phyloP scores from a whole-genome alignment of 345 rosid genomes.

The Punica granatum region DNA sequence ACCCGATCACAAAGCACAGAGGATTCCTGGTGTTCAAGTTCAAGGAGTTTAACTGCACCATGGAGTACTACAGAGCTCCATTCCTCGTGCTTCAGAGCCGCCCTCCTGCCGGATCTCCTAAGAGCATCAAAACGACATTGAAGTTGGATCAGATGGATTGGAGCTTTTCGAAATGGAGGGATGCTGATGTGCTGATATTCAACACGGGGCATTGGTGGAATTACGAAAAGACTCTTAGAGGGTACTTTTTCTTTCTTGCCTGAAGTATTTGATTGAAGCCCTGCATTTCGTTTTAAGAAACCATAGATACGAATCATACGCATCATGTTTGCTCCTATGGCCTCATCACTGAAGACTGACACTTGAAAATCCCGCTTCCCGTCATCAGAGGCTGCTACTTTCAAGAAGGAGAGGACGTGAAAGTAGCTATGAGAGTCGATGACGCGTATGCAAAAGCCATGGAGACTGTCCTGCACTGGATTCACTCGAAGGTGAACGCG shows the following conservation, averaged over 20 bases:
- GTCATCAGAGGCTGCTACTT: slow-evolving; percentile 36
- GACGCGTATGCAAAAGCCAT: slow-evolving; percentile 28
- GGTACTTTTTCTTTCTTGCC: slow-evolving; percentile 38
- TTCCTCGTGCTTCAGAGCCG: slow-evolving; percentile 76
- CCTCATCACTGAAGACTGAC: slow-evolving; percentile 35
- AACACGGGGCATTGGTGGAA: slow-evolving; percentile 99
- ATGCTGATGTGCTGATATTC: slow-evolving; percentile 69
- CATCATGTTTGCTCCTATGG: too few species aligned
- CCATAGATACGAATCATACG: too few species aligned
- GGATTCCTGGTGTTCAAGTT: slow-evolving; percentile 78
- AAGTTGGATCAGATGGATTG: slow-evolving; percentile 89
- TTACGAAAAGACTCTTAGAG: slow-evolving; percentile 80
- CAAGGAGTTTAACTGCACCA: slow-evolving; percentile 70
- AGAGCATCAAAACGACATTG: slow-evolving; percentile 52
- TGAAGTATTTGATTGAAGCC: slow-evolving; percentile 70
- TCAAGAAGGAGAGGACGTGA: slow-evolving; percentile 32
- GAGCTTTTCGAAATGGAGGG: slow-evolving; percentile 59
- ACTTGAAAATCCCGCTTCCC: slow-evolving; percentile 9
- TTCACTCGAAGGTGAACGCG: slow-evolving; percentile 24
- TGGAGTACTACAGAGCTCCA: slow-evolving; percentile 88
- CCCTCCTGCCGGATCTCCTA: slow-evolving; percentile 53
- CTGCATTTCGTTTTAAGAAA: too few species aligned
- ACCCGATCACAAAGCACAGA: slow-evolving; percentile 82
- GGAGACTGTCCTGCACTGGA: slow-evolving; percentile 34
- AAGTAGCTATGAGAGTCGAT: slow-evolving; percentile 24